Percentiles rank a stretch among this genome's conserved stretches.
Evolutionary conservation across 2,329 filamentous ascomycete genomes (phyloP).

Genomic region (Cylindrodendrum hubeiense): DNA sequence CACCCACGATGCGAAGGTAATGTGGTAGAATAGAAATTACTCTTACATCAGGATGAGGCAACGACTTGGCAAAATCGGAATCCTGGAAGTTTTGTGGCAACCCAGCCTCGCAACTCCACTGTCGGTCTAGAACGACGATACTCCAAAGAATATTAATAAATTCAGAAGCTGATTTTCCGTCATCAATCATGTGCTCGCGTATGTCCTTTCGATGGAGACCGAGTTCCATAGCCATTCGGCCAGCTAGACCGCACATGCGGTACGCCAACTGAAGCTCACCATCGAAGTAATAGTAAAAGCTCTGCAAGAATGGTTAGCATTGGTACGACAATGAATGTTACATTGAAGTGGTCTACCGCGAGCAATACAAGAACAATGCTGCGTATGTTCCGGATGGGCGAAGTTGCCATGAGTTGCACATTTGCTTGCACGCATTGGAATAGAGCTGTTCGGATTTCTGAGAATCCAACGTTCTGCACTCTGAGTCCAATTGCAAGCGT

Average conservation of each 20-base stretch:
- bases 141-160: neutral
- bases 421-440: no score
- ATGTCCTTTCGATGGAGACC: conserved; percentile 3
- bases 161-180: neutral
- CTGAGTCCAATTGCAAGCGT: no score
- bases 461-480: no score
- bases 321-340: neutral
- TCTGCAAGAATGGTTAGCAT: neutral
- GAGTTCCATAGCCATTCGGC: conserved; percentile 12
- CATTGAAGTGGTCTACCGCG: no score
- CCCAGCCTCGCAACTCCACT: conserved; percentile 8
- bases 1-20: no score
- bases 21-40: no score
- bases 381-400: no score
- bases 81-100: conserved; percentile 11
- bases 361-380: no score
- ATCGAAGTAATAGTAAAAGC: conserved; percentile 13
- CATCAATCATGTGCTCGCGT: neutral
- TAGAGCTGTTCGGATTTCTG: no score
- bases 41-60: conserved; percentile 3
- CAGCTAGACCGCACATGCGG: conserved; percentile 4
- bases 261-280: neutral
- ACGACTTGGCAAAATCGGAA: conserved; percentile 10
- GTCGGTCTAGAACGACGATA: neutral
- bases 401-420: no score